Evolutionary conservation across 2,329 filamentous ascomycete species (phyloP).

Genomic region (Cucurbitaria berberidis): DNA sequence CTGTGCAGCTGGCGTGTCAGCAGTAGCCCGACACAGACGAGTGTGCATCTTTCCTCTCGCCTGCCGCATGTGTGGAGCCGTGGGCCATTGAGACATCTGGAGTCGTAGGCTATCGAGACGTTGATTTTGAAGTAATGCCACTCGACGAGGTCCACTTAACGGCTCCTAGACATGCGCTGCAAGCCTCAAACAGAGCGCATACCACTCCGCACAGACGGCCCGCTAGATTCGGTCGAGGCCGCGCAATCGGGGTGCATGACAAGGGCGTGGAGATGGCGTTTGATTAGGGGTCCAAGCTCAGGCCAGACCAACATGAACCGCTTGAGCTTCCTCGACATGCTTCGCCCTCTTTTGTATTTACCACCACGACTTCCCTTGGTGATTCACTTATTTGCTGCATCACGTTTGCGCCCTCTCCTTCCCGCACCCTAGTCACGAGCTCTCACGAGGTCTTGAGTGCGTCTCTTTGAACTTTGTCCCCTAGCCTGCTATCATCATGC

Average conservation of each 20-base stretch:
- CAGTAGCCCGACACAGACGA: not conserved
- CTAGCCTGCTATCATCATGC: slow-evolving; percentile 35
- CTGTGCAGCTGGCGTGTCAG: not conserved
- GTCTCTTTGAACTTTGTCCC: not conserved
- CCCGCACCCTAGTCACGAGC: not conserved
- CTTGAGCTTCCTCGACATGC: slow-evolving; percentile 21
- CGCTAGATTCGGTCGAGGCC: slow-evolving; percentile 28
- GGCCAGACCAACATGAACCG: slow-evolving; percentile 12
- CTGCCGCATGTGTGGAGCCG: not conserved
- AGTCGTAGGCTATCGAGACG: too few species aligned
- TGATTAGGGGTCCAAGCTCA: slow-evolving; percentile 25
- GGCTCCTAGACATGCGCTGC: slow-evolving; percentile 13
- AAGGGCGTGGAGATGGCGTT: slow-evolving; percentile 15
- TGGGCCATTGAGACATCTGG: not conserved
- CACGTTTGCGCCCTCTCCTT: not conserved
- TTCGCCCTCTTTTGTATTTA: slow-evolving; percentile 10
- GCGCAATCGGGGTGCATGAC: slow-evolving; percentile 21
- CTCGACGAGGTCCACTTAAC: not conserved
- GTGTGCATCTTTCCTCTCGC: not conserved
- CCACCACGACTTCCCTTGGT: slow-evolving; percentile 3
- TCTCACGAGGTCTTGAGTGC: not conserved
- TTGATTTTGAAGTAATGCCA: not conserved
- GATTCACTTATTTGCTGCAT: slow-evolving; percentile 3
- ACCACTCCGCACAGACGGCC: slow-evolving; percentile 13
- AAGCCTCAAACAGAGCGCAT: slow-evolving; percentile 19